Conservation (phyloP, 73 alveolate species). For the Diophrys appendiculata region DNA sequence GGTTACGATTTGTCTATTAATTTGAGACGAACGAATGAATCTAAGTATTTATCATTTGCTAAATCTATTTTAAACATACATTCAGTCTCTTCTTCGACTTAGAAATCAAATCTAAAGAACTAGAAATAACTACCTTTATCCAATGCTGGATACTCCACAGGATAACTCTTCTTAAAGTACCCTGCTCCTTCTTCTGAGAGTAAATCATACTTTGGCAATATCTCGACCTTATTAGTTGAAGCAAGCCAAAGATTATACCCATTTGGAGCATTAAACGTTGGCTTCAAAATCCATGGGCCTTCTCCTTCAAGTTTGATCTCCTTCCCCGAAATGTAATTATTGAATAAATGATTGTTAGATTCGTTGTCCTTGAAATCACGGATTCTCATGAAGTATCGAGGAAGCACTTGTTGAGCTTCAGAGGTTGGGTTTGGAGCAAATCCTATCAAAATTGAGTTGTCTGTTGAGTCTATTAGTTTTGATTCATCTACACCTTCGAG, state of each 20-base stretch:
- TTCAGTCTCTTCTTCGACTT: slow-evolving; percentile 24
- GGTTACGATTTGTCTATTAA: slow-evolving; percentile 19
- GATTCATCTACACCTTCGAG: too few relatives aligned
- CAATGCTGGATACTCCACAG: slow-evolving; percentile 22
- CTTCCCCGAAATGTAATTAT: too few relatives aligned
- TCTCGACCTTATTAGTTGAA: not conserved
- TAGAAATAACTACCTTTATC: slow-evolving; percentile 39
- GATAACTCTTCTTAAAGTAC: slow-evolving; percentile 16
- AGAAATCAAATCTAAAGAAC: slow-evolving; percentile 47
- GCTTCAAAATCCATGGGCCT: slow-evolving; percentile 34
- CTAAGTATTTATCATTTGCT: slow-evolving; percentile 37
- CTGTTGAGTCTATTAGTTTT: too few relatives aligned
- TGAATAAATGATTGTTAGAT: too few relatives aligned
- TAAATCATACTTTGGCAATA: not conserved
- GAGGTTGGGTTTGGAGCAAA: slow-evolving; percentile 49
- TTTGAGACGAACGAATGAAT: slow-evolving; percentile 40
- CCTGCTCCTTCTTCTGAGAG: slow-evolving; percentile 1
- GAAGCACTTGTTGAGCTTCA: slow-evolving; percentile 23
- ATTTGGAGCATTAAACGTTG: slow-evolving; percentile 44
- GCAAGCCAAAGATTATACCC: slow-evolving; percentile 58
- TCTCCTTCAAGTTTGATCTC: too few relatives aligned
- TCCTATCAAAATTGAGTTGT: slow-evolving; percentile 29
- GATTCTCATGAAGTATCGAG: slow-evolving; percentile 48
- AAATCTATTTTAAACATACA: slow-evolving; percentile 31
- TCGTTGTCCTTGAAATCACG: too few relatives aligned